These are phyloP conservation scores for Mixia osmundae DNA, from an alignment of 1,284 basidiomycete species.

Conservation along the genomic window DNA sequence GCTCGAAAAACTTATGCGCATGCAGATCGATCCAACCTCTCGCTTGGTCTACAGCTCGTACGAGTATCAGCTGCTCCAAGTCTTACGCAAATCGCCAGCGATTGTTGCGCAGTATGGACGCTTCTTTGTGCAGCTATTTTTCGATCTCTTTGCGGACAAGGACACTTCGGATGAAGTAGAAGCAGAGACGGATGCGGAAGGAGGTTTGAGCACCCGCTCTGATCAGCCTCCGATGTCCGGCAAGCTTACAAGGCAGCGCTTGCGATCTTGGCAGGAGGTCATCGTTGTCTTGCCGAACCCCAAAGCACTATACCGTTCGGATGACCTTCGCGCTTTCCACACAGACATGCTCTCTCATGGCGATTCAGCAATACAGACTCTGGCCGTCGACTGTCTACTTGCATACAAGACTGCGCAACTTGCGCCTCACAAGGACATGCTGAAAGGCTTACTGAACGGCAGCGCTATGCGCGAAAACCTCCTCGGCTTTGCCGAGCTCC, in stretches of 20 bases:
- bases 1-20: too few species aligned
- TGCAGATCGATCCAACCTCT: too few species aligned
- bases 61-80: constrained; percentile 49
- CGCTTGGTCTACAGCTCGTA: constrained; percentile 51
- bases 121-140: constrained; percentile 51
- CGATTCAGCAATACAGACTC: constrained; percentile 50
- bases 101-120: constrained; percentile 67
- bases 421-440: constrained; percentile 37
- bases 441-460: constrained; percentile 56
- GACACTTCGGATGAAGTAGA: constrained; percentile 9
- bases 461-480: constrained; percentile 75
- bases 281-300: constrained; percentile 80
- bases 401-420: constrained; percentile 59
- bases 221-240: background rate
- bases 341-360: constrained; percentile 59
- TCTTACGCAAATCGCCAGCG: constrained; percentile 39
- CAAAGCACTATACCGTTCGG: constrained; percentile 51
- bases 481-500: constrained; percentile 39
- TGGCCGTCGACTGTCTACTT: constrained; percentile 55
- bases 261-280: constrained; percentile 54
- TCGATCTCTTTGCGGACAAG: constrained; percentile 28
- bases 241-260: constrained; percentile 23
- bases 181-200: too few species aligned
- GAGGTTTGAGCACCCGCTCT: too few species aligned
- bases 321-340: constrained; percentile 44